Conservation (phyloP, 2,329 filamentous ascomycete species). For the Trichophyton equinum region DNA sequence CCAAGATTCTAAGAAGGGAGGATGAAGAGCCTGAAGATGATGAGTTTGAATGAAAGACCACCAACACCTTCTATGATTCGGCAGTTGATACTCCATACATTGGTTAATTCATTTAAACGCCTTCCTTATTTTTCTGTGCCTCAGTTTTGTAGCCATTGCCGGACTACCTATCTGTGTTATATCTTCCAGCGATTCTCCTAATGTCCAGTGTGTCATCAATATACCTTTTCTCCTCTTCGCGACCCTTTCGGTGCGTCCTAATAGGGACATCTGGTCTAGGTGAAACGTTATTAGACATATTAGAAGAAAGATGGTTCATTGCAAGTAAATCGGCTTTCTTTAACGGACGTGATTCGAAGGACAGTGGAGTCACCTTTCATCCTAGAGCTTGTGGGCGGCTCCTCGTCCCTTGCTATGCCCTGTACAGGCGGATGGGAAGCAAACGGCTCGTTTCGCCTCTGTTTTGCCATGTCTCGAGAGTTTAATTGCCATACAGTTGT, state of each 20-base stretch:
- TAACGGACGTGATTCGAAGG: background rate
- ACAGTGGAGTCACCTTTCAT: background rate
- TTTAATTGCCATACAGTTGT: background rate
- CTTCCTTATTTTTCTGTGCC: too few species aligned
- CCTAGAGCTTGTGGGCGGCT: background rate
- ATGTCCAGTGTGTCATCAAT: background rate
- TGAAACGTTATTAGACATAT: background rate
- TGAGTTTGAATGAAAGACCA: conserved; percentile 35
- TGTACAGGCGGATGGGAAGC: background rate
- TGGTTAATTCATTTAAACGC: background rate
- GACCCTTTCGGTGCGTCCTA: background rate
- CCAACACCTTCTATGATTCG: background rate
- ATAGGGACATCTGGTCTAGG: background rate
- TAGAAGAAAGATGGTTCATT: background rate
- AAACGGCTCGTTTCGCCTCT: background rate
- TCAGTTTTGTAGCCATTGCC: background rate
- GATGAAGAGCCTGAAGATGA: conserved; percentile 30
- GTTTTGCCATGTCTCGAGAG: background rate
- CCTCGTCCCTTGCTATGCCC: background rate
- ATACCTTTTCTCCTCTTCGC: background rate
- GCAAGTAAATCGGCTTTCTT: background rate
- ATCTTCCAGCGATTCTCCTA: background rate
- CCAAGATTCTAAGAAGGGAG: conserved; percentile 21
- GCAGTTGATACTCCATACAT: background rate
- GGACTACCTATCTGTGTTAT: background rate